Evolutionary conservation across 306 rosid genomes (phyloP).

Genomic region (Acacia acuminata): DNA sequence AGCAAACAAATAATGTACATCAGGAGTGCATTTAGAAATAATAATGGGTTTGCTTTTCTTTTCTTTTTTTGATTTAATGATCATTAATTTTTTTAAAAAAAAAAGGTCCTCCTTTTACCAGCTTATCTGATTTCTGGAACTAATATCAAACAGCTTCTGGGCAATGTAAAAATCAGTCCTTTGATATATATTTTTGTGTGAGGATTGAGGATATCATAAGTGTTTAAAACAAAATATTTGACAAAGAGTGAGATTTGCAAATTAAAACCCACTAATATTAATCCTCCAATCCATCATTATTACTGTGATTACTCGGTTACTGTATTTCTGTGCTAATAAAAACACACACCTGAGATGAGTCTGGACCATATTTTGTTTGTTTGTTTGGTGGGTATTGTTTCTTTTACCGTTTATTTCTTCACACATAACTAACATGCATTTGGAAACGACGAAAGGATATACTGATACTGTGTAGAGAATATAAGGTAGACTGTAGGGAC

Average conservation of each 20-base stretch:
- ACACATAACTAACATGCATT: no score
- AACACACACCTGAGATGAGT: conserved; percentile 5
- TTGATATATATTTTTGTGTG: not conserved
- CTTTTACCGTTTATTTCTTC: no score
- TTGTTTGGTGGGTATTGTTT: not conserved
- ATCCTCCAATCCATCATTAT: not conserved
- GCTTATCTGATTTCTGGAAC: not conserved
- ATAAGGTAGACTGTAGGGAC: not conserved
- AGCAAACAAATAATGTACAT: not conserved
- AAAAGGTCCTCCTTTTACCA: not conserved
- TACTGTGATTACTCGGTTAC: not conserved
- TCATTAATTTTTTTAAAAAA: not conserved
- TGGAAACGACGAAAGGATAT: no score
- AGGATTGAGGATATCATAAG: not conserved
- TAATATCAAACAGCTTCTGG: not conserved
- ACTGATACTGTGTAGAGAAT: conserved; percentile 19
- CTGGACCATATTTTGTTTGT: not conserved
- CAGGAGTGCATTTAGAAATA: not conserved
- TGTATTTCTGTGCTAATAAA: not conserved
- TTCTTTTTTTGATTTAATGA: not conserved
- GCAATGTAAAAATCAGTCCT: not conserved
- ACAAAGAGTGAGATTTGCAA: not conserved
- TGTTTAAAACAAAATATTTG: not conserved
- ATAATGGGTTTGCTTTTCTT: not conserved
- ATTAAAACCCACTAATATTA: not conserved